Conservation (phyloP, 2,329 filamentous ascomycete genomes). For the Aspergillus oerlinghausenensis region DNA sequence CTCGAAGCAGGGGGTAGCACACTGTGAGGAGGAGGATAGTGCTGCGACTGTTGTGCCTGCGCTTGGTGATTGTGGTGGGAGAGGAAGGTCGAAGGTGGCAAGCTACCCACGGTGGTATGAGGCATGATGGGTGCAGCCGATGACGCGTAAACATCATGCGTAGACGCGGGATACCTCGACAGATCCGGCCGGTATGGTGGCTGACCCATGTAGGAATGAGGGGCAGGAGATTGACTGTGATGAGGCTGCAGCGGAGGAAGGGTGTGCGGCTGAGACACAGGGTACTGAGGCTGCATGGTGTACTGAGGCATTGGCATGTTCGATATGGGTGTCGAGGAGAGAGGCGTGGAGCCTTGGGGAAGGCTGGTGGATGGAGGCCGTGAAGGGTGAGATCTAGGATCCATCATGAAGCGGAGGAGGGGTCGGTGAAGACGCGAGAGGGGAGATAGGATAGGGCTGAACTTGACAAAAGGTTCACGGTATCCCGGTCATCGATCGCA, state of each 20-base stretch:
- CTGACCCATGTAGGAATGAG: constrained; percentile 39
- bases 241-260: constrained; percentile 45
- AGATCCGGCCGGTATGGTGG: constrained; percentile 40
- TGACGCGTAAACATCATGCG: constrained; percentile 40
- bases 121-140: constrained; percentile 41
- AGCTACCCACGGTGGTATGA: constrained; percentile 38
- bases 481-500: constrained; percentile 34
- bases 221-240: constrained; percentile 41
- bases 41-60: constrained; percentile 36
- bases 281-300: constrained; percentile 43
- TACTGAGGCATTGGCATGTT: constrained; percentile 46
- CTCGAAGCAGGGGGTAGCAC: constrained; percentile 66
- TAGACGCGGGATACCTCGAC: constrained; percentile 40
- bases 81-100: constrained; percentile 41
- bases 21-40: constrained; percentile 36
- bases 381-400: constrained; percentile 42
- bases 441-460: constrained; percentile 12
- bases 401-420: constrained; percentile 28
- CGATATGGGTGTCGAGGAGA: constrained; percentile 42
- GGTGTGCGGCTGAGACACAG: constrained; percentile 41
- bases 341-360: constrained; percentile 41
- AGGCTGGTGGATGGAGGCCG: constrained; percentile 42
- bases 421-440: constrained; percentile 8
- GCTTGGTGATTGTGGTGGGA: constrained; percentile 37
- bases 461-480: constrained; percentile 24